Percentiles rank a stretch among this genome's conserved stretches.
Conservation (phyloP, 441 rosid species). For the Geranium incanum region DNA sequence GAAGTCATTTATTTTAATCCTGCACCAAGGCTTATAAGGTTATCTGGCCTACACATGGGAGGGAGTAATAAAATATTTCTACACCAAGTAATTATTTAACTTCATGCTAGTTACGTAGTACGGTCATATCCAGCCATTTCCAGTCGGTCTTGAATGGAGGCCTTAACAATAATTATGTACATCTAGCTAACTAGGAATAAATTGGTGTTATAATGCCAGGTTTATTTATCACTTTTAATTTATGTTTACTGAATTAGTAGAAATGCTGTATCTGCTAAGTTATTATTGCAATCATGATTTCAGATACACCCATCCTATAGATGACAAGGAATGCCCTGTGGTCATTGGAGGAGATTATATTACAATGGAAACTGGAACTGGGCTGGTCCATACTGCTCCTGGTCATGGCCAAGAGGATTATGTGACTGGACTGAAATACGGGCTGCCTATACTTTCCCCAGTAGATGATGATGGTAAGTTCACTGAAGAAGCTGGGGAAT, state of each 20-base stretch:
- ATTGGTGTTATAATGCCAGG: neutral
- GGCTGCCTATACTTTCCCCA: slow-evolving; percentile 72
- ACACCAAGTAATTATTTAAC: neutral
- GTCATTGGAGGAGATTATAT: slow-evolving; percentile 93
- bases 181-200: neutral
- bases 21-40: neutral
- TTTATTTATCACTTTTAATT: slow-evolving; percentile 8
- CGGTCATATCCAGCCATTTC: neutral
- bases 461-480: slow-evolving; percentile 90
- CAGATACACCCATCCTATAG: slow-evolving; percentile 83
- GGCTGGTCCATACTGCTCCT: slow-evolving; percentile 98
- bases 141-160: neutral
- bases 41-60: neutral
- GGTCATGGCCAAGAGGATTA: slow-evolving; percentile 99
- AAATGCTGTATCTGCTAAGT: slow-evolving; percentile 19
- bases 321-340: slow-evolving; percentile 70
- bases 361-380: slow-evolving; percentile 97
- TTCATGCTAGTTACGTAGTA: neutral
- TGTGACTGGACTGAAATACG: slow-evolving; percentile 79
- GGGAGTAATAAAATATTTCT: neutral
- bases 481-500: slow-evolving; percentile 83
- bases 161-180: neutral
- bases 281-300: slow-evolving; percentile 28
- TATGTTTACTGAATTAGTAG: slow-evolving; percentile 13
- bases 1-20: neutral